Conservation (phyloP, 352 stramenopile genomes). For the Peronosclerospora sorghi region DNA sequence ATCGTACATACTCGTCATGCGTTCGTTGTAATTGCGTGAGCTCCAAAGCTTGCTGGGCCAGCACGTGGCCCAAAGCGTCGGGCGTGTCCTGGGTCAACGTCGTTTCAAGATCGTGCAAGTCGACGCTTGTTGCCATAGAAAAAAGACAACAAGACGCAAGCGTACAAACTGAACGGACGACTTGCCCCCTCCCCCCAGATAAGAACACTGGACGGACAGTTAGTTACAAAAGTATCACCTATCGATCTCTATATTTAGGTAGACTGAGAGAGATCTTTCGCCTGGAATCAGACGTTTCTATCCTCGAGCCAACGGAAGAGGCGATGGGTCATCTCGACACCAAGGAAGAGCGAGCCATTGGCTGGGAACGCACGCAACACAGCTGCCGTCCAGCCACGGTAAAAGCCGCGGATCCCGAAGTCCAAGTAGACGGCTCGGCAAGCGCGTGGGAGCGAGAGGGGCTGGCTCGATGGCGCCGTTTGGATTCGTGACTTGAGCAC, state of each 20-base stretch:
- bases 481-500: slow-evolving; percentile 83
- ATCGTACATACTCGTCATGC: slow-evolving; percentile 66
- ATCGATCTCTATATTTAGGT: too few relatives aligned
- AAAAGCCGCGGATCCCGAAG: slow-evolving; percentile 71
- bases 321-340: slow-evolving; percentile 82
- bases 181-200: slow-evolving; percentile 1
- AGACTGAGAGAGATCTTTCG: too few relatives aligned
- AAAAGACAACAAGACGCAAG: too few relatives aligned
- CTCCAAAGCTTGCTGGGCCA: slow-evolving; percentile 24
- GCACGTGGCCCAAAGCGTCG: slow-evolving; percentile 8
- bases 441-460: slow-evolving; percentile 6
- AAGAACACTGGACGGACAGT: slow-evolving; percentile 13
- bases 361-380: slow-evolving; percentile 81
- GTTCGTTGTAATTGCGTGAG: slow-evolving; percentile 41
- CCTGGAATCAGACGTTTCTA: background rate
- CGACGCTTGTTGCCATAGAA: too few relatives aligned
- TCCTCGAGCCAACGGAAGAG: slow-evolving; percentile 43
- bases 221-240: too few relatives aligned
- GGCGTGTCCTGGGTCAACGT: background rate
- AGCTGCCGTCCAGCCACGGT: slow-evolving; percentile 76
- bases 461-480: slow-evolving; percentile 17
- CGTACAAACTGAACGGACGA: too few relatives aligned
- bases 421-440: slow-evolving; percentile 48
- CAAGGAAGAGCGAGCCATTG: slow-evolving; percentile 83
- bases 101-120: too few relatives aligned